These are phyloP conservation scores for Fistulifera pelliculosa DNA, from an alignment of 108 stramenopile genomes.

Conservation along the genomic window DNA sequence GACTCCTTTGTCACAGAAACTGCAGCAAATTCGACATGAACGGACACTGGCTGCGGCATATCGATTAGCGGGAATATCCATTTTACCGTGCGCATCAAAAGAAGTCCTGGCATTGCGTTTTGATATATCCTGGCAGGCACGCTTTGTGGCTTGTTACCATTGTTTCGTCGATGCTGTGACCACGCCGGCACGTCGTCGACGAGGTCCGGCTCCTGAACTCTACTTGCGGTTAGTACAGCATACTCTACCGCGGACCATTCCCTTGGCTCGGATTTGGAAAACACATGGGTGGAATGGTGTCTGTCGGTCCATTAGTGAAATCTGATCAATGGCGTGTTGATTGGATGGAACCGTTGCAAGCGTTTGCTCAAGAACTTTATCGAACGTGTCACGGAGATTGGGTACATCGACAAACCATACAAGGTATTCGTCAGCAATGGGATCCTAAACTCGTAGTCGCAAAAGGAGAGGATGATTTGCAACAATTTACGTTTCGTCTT, in stretches of 20 bases:
- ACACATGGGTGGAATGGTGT: not conserved
- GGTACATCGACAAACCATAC: too few relatives aligned
- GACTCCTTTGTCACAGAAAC: too few relatives aligned
- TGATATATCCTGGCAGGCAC: conserved; percentile 10
- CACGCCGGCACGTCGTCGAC: not conserved
- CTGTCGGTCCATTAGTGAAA: not conserved
- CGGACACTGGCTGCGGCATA: conserved; percentile 4
- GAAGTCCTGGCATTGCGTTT: conserved; percentile 10
- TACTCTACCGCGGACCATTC: conserved; percentile 7
- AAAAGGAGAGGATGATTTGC: too few relatives aligned
- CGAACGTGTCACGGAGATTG: not conserved
- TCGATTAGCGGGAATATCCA: conserved; percentile 9
- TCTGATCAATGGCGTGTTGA: not conserved
- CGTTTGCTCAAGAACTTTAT: conserved; percentile 1
- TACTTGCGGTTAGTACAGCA: conserved; percentile 15
- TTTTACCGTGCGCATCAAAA: conserved; percentile 3
- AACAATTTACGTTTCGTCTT: too few relatives aligned
- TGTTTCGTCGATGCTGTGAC: conserved; percentile 9
- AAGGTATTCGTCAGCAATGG: too few relatives aligned
- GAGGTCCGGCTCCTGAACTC: not conserved
- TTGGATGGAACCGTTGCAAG: not conserved
- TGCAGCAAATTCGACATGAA: too few relatives aligned
- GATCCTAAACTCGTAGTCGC: too few relatives aligned
- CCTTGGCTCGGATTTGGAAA: conserved; percentile 1
- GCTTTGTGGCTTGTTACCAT: conserved; percentile 9